These are phyloP conservation scores for Aspergillus awamori DNA, from an alignment of 2,329 filamentous ascomycete genomes.

Conservation along the genomic window DNA sequence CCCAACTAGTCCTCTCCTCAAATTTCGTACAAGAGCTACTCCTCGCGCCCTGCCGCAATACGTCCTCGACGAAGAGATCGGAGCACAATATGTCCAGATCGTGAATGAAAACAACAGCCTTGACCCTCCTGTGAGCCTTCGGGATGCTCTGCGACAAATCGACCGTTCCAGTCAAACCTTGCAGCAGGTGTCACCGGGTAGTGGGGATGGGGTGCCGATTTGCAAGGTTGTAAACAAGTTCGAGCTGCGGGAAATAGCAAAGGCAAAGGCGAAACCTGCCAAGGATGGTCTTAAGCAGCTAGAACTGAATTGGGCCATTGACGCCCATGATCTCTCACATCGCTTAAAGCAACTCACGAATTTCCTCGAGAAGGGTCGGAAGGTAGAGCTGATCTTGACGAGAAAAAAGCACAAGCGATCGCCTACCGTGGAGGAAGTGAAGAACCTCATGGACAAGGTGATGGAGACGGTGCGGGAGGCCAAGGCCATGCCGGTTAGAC, in stretches of 20 bases:
- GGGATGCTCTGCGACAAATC: constrained; percentile 45
- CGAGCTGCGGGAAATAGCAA: constrained; percentile 52
- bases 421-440: constrained; percentile 64
- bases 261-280: constrained; percentile 41
- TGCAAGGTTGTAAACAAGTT: constrained; percentile 71
- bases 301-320: constrained; percentile 91
- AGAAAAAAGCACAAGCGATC: constrained; percentile 66
- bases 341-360: constrained; percentile 66
- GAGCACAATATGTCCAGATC: constrained; percentile 34
- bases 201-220: constrained; percentile 53
- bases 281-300: constrained; percentile 66
- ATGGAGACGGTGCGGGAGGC: constrained; percentile 48
- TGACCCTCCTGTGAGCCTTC: constrained; percentile 31
- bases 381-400: constrained; percentile 73
- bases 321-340: constrained; percentile 71
- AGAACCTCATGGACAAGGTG: constrained; percentile 59
- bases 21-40: constrained; percentile 5
- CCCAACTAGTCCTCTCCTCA: constrained; percentile 16
- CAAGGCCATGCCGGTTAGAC: constrained; percentile 43
- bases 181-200: constrained; percentile 49
- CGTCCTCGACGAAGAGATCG: constrained; percentile 40
- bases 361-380: constrained; percentile 74
- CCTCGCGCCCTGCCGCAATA: constrained; percentile 15
- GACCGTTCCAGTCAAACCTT: constrained; percentile 56
- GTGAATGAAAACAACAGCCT: constrained; percentile 39